phyloP scores from a whole-genome alignment of 345 rosid genomes.

The Lepidium aucheri region DNA sequence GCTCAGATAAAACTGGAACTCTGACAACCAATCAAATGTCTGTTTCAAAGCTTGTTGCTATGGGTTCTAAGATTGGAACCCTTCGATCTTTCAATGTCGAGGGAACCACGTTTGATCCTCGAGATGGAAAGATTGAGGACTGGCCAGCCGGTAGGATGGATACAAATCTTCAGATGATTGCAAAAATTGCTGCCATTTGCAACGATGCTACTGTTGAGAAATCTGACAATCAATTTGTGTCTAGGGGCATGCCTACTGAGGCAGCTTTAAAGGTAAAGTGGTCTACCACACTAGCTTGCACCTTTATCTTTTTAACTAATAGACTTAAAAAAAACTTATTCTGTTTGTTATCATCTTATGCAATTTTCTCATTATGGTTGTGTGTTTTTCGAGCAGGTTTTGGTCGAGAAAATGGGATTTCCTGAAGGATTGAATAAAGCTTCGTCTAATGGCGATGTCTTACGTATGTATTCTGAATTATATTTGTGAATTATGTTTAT shows the following conservation, averaged over 20 bases:
- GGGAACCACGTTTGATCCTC: conserved; percentile 78
- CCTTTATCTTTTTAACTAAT: conserved; percentile 1
- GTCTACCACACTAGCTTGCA: neutral
- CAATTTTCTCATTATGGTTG: neutral
- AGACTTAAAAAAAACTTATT: neutral
- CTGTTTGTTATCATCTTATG: neutral
- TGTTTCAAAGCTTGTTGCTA: conserved; percentile 73
- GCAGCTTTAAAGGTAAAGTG: conserved; percentile 88
- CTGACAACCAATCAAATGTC: conserved; percentile 94
- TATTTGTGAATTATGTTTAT: neutral
- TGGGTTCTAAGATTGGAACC: conserved; percentile 61
- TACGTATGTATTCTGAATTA: conserved; percentile 38
- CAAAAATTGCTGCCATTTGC: conserved; percentile 82
- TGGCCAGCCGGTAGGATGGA: conserved; percentile 77
- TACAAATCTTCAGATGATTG: conserved; percentile 80
- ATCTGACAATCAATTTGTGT: conserved; percentile 55
- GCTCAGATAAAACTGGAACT: conserved; percentile 95
- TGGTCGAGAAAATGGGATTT: conserved; percentile 95
- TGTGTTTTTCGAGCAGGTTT: conserved; percentile 44
- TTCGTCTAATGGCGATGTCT: conserved; percentile 34
- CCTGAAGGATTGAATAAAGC: conserved; percentile 40
- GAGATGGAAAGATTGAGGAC: conserved; percentile 66
- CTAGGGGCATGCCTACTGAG: conserved; percentile 83
- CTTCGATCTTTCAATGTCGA: conserved; percentile 71
- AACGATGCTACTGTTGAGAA: conserved; percentile 77